Evolutionary conservation across 768 basidiomycete genomes (phyloP), one percentile per base, ranked within the genome.

Genomic region (Leucogyrophana mollusca): DNA sequence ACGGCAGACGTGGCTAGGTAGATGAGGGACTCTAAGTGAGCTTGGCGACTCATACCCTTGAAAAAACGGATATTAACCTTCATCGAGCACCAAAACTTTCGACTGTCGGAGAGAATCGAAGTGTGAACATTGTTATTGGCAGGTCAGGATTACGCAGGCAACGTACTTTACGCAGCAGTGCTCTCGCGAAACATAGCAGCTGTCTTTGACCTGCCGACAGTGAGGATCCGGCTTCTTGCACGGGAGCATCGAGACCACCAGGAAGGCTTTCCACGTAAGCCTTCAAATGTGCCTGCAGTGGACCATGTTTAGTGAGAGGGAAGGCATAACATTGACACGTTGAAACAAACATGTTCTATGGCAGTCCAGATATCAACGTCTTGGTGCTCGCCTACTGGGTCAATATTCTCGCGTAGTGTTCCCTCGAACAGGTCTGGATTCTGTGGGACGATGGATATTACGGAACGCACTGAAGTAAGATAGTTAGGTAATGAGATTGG

Each of bases 71-170:
- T 39, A 54, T 56, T 53, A 56, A 80, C 87, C 90, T 79, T 97
- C 94, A 59, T 96, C 94, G n/a, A 97, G 72, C 1, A 96, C 90
- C 5, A 97, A 73, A 30, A 96, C 85, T 65, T 85, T 94, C 14
- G 89, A 82, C 80, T 87, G 49, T 27, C 21, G 49, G 23, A 14
- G 54, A 40, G 38, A 39, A 43, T 49, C 46, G 33, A 25, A 23
- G 0, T n/a, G n/a, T n/a, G n/a, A n/a, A n/a, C n/a, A n/a, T n/a
- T n/a, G 10, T 34, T 14, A 54, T 16, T 39, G 48, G 42, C 25
- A 25, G 38, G 35, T 16, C 0, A 4, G n/a, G n/a, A n/a, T n/a
- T n/a, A 17, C n/a, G 3, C 21, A 1, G 11, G 3, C 4, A 34
- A 43, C 64, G 39, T 54, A 82, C 84, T 73, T 90, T 87, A 45